These are phyloP conservation scores for Chaetomidium leptoderma DNA, from an alignment of 495 filamentous ascomycete species.

Conservation along the genomic window DNA sequence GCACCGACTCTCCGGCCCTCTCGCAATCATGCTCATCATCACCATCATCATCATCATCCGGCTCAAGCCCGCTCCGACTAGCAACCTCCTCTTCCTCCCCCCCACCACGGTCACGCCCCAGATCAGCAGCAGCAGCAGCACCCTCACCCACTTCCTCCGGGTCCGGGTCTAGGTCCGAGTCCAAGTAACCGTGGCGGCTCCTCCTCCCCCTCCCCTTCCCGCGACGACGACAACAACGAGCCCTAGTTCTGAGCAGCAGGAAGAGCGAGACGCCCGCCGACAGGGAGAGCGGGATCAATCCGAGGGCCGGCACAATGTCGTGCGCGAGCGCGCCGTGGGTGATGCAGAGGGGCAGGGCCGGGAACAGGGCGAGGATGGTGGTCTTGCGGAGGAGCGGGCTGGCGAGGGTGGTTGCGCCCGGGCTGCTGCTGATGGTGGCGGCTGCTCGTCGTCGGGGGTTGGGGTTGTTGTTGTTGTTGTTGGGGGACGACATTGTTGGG, in stretches of 20 bases:
- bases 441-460: neutral
- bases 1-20: slow-evolving; percentile 8
- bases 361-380: slow-evolving; percentile 47
- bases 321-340: slow-evolving; percentile 39
- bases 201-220: slow-evolving; percentile 3
- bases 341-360: slow-evolving; percentile 49
- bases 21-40: slow-evolving; percentile 16
- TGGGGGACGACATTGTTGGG: too few species aligned
- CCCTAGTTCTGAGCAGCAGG: slow-evolving; percentile 19
- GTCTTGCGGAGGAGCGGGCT: slow-evolving; percentile 34
- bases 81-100: neutral
- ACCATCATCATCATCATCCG: slow-evolving; percentile 13
- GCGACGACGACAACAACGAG: neutral
- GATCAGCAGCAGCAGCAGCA: neutral
- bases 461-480: too few species aligned
- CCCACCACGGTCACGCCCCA: slow-evolving; percentile 14
- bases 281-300: slow-evolving; percentile 38
- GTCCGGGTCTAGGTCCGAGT: too few species aligned
- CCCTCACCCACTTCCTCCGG: neutral
- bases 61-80: slow-evolving; percentile 8
- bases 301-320: slow-evolving; percentile 36
- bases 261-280: slow-evolving; percentile 32
- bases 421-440: neutral
- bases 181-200: neutral
- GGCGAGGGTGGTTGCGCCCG: slow-evolving; percentile 9